Conservation (phyloP, 2,329 filamentous ascomycete genomes). For the Mariannaea elegans region DNA sequence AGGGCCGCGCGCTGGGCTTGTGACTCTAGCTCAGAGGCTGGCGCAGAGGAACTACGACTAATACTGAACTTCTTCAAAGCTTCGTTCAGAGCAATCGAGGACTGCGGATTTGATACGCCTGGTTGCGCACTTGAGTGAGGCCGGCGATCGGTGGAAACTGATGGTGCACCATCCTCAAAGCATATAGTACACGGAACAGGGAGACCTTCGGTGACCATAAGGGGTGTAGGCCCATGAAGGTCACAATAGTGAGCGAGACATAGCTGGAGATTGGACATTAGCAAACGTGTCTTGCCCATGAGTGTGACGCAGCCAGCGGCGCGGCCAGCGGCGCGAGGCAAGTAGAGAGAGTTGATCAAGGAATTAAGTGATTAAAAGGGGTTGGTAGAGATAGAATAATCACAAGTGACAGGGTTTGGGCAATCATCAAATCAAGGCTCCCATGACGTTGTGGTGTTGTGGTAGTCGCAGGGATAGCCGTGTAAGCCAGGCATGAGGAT, state of each 20-base stretch:
- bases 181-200: conserved; percentile 69
- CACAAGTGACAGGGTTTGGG: conserved; percentile 21
- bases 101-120: conserved; percentile 43
- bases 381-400: conserved; percentile 23
- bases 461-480: conserved; percentile 28
- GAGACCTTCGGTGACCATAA: conserved; percentile 75
- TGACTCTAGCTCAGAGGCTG: conserved; percentile 56
- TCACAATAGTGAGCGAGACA: conserved; percentile 78
- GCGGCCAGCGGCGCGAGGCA: conserved; percentile 9
- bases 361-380: conserved; percentile 8
- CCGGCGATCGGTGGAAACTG: conserved; percentile 41
- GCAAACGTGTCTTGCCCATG: conserved; percentile 43
- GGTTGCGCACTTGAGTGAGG: conserved; percentile 53
- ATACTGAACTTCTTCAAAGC: conserved; percentile 59
- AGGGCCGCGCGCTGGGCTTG: conserved; percentile 54
- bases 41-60: conserved; percentile 53
- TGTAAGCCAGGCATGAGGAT: conserved; percentile 23
- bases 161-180: conserved; percentile 53
- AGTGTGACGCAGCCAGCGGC: conserved; percentile 20
- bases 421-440: conserved; percentile 30
- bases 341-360: neutral
- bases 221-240: conserved; percentile 72
- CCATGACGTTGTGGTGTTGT: conserved; percentile 35
- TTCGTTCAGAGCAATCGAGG: conserved; percentile 54
- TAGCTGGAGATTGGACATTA: conserved; percentile 61